Percentiles rank a stretch among this genome's conserved stretches.
Evolutionary conservation across 2,329 filamentous ascomycete species (phyloP).

Genomic region (Phaeosphaeria sp.): DNA sequence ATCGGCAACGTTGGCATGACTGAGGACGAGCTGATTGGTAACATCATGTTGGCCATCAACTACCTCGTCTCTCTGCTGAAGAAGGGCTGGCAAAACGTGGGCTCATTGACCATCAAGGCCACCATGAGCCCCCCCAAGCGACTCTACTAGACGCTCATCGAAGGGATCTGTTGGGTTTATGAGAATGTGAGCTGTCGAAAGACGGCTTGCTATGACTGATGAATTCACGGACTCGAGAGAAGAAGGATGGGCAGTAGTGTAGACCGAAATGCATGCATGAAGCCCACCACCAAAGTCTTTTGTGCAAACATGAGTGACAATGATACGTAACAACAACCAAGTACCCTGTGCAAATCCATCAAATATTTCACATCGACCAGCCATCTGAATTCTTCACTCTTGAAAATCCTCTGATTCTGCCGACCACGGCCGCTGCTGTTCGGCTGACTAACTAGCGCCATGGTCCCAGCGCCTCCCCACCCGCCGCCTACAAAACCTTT

Average conservation of each 20-base stretch:
- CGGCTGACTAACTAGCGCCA: constrained; percentile 13
- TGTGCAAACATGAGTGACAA: background rate
- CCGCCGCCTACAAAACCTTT: constrained; percentile 27
- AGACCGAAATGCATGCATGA: constrained; percentile 40
- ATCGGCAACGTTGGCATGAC: constrained; percentile 99
- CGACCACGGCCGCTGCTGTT: background rate
- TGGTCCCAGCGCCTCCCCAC: constrained; percentile 14
- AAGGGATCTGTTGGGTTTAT: constrained; percentile 20
- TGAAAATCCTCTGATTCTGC: background rate
- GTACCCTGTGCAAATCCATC: background rate
- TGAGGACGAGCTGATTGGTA: constrained; percentile 92
- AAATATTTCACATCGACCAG: background rate
- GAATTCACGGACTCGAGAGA: constrained; percentile 27
- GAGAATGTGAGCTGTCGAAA: constrained; percentile 21
- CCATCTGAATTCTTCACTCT: background rate
- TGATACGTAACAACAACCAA: background rate
- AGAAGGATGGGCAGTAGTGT: constrained; percentile 36
- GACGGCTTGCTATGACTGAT: constrained; percentile 20
- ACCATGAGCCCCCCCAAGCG: constrained; percentile 99
- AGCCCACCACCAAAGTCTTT: constrained; percentile 19
- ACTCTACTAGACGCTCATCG: constrained; percentile 75
- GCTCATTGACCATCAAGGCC: constrained; percentile 99
- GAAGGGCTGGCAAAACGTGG: constrained; percentile 99
- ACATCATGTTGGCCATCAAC: constrained; percentile 99
- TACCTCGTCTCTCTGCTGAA: constrained; percentile 99